These are phyloP conservation scores for Cladophialophora exuberans DNA, from an alignment of 2,329 filamentous ascomycete species.

Conservation along the genomic window DNA sequence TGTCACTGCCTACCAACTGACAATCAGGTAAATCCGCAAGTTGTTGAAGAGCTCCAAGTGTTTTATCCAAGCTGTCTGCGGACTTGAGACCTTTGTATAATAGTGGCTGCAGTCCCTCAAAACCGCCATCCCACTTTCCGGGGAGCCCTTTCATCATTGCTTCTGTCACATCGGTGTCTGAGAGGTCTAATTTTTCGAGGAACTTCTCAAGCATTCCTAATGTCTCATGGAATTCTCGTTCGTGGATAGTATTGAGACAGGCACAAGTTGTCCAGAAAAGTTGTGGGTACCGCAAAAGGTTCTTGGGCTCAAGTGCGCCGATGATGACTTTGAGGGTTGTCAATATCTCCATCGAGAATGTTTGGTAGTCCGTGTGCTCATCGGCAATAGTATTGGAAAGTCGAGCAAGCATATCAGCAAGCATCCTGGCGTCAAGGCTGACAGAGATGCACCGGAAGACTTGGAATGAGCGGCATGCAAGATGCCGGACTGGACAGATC, in stretches of 20 bases:
- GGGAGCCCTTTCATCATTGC: slow-evolving; percentile 79
- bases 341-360: slow-evolving; percentile 96
- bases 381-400: slow-evolving; percentile 97
- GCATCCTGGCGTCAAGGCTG: slow-evolving; percentile 87
- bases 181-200: slow-evolving; percentile 80
- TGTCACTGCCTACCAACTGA: slow-evolving; percentile 78
- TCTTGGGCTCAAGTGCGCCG: slow-evolving; percentile 75
- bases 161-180: slow-evolving; percentile 67
- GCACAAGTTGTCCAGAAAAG: slow-evolving; percentile 98
- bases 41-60: slow-evolving; percentile 75
- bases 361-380: slow-evolving; percentile 90
- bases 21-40: slow-evolving; percentile 79
- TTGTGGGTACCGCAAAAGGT: slow-evolving; percentile 87
- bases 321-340: slow-evolving; percentile 94
- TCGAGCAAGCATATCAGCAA: slow-evolving; percentile 93
- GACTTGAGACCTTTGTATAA: slow-evolving; percentile 93
- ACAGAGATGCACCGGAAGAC: slow-evolving; percentile 94
- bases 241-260: slow-evolving; percentile 94
- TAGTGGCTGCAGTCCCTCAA: slow-evolving; percentile 82
- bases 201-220: slow-evolving; percentile 89
- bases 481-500: slow-evolving; percentile 89
- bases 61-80: slow-evolving; percentile 76
- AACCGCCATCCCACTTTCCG: slow-evolving; percentile 82
- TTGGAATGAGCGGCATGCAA: slow-evolving; percentile 96
- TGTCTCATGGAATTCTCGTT: slow-evolving; percentile 89